Base-by-base conservation (phyloP, 805 yeast genomes). In the Yarrowia sp. region DNA sequence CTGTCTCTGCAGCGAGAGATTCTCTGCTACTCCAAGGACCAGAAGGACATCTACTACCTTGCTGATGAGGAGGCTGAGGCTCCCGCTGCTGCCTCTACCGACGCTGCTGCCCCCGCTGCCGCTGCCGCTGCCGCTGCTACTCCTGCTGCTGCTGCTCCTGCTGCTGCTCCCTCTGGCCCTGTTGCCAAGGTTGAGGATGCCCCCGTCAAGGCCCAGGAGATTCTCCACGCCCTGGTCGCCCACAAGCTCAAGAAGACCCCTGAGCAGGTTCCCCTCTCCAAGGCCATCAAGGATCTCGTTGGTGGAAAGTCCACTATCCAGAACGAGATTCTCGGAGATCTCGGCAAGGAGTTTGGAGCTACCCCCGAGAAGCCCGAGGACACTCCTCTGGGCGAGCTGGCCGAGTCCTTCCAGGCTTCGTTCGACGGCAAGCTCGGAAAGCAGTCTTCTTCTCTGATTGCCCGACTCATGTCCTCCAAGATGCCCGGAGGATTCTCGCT, bases 361-460 rank as follows among this genome's bases (percentile, higher is more conserved):
- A 92, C 98, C 58, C 99, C 99, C 47, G 99, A 95, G 79, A 95
- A 95, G 79, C 98, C 99, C 68, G 99, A 95, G 80, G 99, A 95
- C 75, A 89, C 96, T 47, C 99, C 99, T 68, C 83, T 95, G 71
- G 89, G 86, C 74, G 99, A 95, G 78, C 86, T 95, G 76, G 98
- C 98, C 57, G 98, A 91, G 74, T 87, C 85, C 72, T 90, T 95
- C 85, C 97, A 93, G 80, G 97, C 91, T 69, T 81, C 92, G 32
- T 95, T 91, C 81, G 75, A 80, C 69, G 98, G 98, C 71, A 83
- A 86, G 69, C 84, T 95, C 70, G 99, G 99, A 76, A 95, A 95
- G 78, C 96, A 92, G 74, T 88, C 98, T 1, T 79, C 92, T 42
- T 88, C 97, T 33, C 83, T 95, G 73, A 82, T 93, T 68, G 90